Percentiles rank a stretch among this genome's conserved stretches.
Conservation (phyloP, 2,329 filamentous ascomycete genomes). For the Pleochaeta shiraiana region DNA sequence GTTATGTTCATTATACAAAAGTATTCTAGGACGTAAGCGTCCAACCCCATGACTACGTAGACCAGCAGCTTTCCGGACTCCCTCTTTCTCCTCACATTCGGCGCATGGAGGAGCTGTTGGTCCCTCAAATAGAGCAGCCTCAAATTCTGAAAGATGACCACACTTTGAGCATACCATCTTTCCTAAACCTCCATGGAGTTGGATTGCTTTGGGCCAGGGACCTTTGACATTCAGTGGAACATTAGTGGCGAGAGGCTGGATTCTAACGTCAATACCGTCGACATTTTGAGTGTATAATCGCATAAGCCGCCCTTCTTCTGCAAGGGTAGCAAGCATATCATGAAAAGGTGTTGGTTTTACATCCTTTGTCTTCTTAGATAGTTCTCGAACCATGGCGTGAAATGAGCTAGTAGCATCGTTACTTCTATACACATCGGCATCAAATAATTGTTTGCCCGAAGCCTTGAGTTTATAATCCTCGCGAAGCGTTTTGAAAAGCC, state of each 20-base stretch:
- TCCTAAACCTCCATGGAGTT: conserved; percentile 78
- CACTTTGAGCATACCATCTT: conserved; percentile 98
- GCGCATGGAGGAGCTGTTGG: conserved; percentile 63
- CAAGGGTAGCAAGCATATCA: conserved; percentile 76
- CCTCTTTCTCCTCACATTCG: conserved; percentile 52
- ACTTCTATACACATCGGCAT: conserved; percentile 93
- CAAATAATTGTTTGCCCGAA: conserved; percentile 89
- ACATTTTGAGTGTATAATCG: conserved; percentile 95
- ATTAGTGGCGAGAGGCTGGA: conserved; percentile 57
- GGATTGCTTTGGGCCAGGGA: conserved; percentile 84
- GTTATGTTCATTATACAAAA: conserved; percentile 93
- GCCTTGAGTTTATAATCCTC: conserved; percentile 78
- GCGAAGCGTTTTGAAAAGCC: conserved; percentile 69
- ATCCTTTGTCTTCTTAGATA: conserved; percentile 55
- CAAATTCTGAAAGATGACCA: conserved; percentile 50
- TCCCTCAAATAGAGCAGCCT: conserved; percentile 61
- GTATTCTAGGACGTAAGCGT: conserved; percentile 73
- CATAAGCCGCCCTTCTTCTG: conserved; percentile 66
- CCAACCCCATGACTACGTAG: conserved; percentile 91
- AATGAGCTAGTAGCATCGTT: conserved; percentile 75
- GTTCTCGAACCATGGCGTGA: conserved; percentile 84
- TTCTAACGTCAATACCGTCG: conserved; percentile 74
- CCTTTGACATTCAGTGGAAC: conserved; percentile 66
- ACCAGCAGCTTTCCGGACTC: conserved; percentile 54
- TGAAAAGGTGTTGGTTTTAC: conserved; percentile 79